These are phyloP conservation scores for Dentipellis fragilis DNA, from an alignment of 768 basidiomycete species.

Conservation along the genomic window DNA sequence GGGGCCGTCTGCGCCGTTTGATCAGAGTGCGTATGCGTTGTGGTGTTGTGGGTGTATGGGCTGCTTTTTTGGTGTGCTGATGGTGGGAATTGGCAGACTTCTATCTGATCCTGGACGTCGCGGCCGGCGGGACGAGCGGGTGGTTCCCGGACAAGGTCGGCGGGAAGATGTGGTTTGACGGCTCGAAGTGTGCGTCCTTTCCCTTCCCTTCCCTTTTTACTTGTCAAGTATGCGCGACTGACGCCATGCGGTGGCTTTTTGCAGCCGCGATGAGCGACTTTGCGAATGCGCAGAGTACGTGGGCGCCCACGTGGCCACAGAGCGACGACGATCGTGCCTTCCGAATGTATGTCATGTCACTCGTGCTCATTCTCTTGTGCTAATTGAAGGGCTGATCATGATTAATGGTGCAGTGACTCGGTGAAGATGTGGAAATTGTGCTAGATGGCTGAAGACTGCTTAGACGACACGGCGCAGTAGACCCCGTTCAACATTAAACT, in stretches of 20 bases:
- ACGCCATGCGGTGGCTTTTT: not conserved
- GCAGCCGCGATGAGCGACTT: conserved; percentile 65
- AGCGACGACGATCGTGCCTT: conserved; percentile 54
- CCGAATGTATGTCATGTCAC: conserved; percentile 50
- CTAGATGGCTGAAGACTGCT: not conserved
- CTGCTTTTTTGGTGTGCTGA: not conserved
- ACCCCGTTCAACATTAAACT: too few relatives aligned
- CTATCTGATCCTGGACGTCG: conserved; percentile 74
- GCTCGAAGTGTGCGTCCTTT: conserved; percentile 33
- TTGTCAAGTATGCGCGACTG: not conserved
- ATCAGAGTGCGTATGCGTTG: conserved; percentile 29
- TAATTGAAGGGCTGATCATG: not conserved
- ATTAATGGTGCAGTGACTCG: conserved; percentile 18
- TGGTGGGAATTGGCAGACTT: conserved; percentile 39
- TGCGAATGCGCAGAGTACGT: conserved; percentile 45
- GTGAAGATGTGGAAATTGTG: conserved; percentile 27
- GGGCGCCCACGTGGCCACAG: conserved; percentile 70
- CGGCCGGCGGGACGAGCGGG: conserved; percentile 72
- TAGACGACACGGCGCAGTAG: too few relatives aligned
- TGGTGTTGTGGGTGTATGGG: too few relatives aligned
- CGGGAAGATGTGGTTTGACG: conserved; percentile 56
- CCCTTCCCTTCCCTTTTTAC: not conserved
- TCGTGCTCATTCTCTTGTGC: not conserved
- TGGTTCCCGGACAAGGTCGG: conserved; percentile 58
- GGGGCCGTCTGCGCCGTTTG: conserved; percentile 45